Evolutionary conservation across 495 filamentous ascomycete genomes (phyloP).

Genomic region (Friedmanniomyces endolithicus): DNA sequence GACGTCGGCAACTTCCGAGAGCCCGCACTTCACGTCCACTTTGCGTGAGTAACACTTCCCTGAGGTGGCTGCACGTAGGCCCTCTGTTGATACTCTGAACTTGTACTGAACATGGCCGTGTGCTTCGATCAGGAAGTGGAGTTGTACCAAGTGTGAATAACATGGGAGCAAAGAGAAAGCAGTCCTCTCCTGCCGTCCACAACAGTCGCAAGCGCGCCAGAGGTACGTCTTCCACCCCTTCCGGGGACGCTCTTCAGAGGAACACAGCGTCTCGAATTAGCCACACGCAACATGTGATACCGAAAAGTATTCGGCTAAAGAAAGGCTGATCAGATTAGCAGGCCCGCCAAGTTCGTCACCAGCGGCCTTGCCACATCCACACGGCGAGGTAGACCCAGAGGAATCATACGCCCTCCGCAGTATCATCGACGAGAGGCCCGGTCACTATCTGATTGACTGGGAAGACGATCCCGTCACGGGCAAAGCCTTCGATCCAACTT

Average conservation of each 20-base stretch:
- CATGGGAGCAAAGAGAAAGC: conserved; percentile 17
- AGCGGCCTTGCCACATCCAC: conserved; percentile 7
- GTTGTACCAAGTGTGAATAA: background rate
- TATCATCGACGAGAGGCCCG: conserved; percentile 16
- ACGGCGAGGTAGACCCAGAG: conserved; percentile 13
- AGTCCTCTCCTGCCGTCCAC: background rate
- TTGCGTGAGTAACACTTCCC: background rate
- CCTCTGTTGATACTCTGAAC: background rate
- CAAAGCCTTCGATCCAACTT: conserved; percentile 16
- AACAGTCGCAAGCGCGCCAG: conserved; percentile 3
- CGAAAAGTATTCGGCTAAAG: too few relatives aligned
- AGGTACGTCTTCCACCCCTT: background rate
- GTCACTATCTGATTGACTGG: conserved; percentile 20
- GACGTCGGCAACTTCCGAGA: background rate
- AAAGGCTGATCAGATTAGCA: background rate
- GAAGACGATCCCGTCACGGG: conserved; percentile 19
- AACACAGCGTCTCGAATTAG: too few relatives aligned
- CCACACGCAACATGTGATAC: too few relatives aligned
- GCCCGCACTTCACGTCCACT: background rate
- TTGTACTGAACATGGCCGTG: background rate
- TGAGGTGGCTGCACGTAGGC: too few relatives aligned
- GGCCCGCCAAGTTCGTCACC: background rate
- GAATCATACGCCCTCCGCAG: conserved; percentile 3
- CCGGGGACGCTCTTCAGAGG: background rate
- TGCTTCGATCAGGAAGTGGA: background rate